A percentile compares a stretch with the other conserved stretches of the same genome.
Evolutionary conservation across 495 filamentous ascomycete genomes (phyloP).

Genomic region (Aspergillus sparsus): DNA sequence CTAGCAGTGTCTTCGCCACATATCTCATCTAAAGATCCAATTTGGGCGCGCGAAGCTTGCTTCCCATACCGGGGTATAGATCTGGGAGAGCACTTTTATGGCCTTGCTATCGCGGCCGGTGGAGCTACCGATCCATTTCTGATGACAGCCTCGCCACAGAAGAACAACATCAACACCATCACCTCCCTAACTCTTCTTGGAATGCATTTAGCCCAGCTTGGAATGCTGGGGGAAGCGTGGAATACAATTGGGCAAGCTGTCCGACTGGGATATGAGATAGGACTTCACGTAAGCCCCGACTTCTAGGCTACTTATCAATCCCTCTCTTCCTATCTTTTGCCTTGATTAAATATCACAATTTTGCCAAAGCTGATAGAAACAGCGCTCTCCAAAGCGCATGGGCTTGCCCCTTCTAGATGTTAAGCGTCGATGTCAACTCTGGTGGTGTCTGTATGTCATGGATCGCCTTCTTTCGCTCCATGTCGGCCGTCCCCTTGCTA

Average conservation of each 20-base stretch:
- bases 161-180: constrained; percentile 15
- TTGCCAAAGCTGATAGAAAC: background rate
- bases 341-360: too few relatives aligned
- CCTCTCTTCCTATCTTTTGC: too few relatives aligned
- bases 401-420: constrained; percentile 3
- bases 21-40: constrained; percentile 10
- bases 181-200: constrained; percentile 18
- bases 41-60: constrained; percentile 8
- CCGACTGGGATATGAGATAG: constrained; percentile 23
- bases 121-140: background rate
- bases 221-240: constrained; percentile 25
- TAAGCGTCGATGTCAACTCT: constrained; percentile 17
- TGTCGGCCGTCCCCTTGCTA: constrained; percentile 22
- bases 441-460: constrained; percentile 27
- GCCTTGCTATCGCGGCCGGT: constrained; percentile 5
- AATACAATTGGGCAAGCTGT: constrained; percentile 24
- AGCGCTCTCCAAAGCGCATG: background rate
- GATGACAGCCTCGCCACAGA: background rate
- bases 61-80: constrained; percentile 12
- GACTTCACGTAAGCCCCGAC: constrained; percentile 10
- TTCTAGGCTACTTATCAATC: too few relatives aligned
- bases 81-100: constrained; percentile 15
- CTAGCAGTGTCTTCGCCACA: constrained; percentile 20
- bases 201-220: constrained; percentile 20
- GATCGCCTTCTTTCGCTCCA: constrained; percentile 24